Evolutionary conservation across 208 protist genomes (phyloP), one percentile per base, ranked within the genome.

Genomic region (Zelonia costaricensis): DNA sequence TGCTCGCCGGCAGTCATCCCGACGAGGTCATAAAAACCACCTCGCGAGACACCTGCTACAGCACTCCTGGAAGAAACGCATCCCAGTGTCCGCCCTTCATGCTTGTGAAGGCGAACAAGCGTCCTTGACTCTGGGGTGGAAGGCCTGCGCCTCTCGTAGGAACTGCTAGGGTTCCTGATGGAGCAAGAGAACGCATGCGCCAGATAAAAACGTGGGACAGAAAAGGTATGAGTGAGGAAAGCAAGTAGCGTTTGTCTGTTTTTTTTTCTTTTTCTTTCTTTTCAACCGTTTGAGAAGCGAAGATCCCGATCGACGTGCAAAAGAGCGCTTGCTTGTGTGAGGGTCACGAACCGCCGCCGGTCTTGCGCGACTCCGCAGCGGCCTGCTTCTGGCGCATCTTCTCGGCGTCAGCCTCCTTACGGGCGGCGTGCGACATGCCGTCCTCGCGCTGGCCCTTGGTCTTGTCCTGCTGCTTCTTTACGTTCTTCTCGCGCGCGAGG

Each of bases 361-460:
- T 30, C 44, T 74, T 81, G 35, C 83, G 86, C 15, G 56, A 62
- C 39, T 74, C 66, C 1, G 88, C 84, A 27, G 69, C 82, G 6
- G 63, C 72, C 60, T 97, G 91, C 69, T 97, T 97, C 59, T 84
- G 62, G 33, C 91, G 85, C 88, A 97, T 92, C 30, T 69, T 78
- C 47, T 95, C 86, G 1, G 91, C 88, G 66, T 97, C 91, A 9
- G 69, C 63, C 55, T 97, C 91, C 61, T 91, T 94, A 48, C 88
- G 80, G 42, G 92, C 72, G 10, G 79, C 76, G 35, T 62, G 48
- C 4, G 74, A 76, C 20, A 92, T 45, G 46, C 84, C 88, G 62
- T 97, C 87, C 1, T 77, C 67, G 28, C 91, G 80, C 22, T 82
- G 48, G n/a, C 82, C 86, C 43, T 93, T 94, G 20, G 38, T 54